Conservation (phyloP, 352 stramenopile genomes). For the Blastocystis sp. region DNA sequence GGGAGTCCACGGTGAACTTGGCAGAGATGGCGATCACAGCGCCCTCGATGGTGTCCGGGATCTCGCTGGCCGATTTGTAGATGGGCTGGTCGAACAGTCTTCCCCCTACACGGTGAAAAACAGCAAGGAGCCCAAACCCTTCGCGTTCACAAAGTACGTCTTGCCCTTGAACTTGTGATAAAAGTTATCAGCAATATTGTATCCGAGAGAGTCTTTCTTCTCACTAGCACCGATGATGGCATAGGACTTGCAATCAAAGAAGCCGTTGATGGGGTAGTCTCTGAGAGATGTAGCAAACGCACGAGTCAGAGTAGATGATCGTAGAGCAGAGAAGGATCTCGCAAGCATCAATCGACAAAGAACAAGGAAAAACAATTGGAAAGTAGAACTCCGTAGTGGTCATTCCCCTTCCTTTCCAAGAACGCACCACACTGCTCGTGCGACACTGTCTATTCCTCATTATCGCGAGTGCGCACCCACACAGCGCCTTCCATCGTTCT, state of each 20-base stretch:
- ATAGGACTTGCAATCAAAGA: slow-evolving; percentile 71
- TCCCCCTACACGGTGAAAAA: slow-evolving; percentile 4
- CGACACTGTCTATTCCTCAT: neutral
- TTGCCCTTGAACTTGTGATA: slow-evolving; percentile 68
- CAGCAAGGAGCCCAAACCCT: neutral
- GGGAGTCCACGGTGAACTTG: slow-evolving; percentile 62
- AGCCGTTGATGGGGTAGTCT: slow-evolving; percentile 63
- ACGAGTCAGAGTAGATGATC: slow-evolving; percentile 19
- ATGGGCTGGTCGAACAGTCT: slow-evolving; percentile 54
- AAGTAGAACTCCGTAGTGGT: slow-evolving; percentile 29
- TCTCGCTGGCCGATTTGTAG: slow-evolving; percentile 55
- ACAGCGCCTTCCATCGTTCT: too few relatives aligned
- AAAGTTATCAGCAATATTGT: slow-evolving; percentile 70
- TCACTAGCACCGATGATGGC: slow-evolving; percentile 60
- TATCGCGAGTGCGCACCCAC: too few relatives aligned
- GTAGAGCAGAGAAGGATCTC: slow-evolving; percentile 8
- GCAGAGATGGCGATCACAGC: slow-evolving; percentile 57
- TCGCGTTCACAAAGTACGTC: slow-evolving; percentile 67
- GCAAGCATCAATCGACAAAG: slow-evolving; percentile 28
- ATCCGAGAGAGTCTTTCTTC: slow-evolving; percentile 59
- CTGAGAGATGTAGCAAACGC: slow-evolving; percentile 37
- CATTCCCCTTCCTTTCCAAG: neutral
- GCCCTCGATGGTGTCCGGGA: slow-evolving; percentile 60
- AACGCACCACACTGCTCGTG: neutral
- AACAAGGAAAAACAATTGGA: slow-evolving; percentile 54